Percentiles rank a stretch among this genome's conserved stretches.
These are phyloP conservation scores for Sarocladiaceae sp. DNA, from an alignment of 2,329 filamentous ascomycete species.

Conservation along the genomic window DNA sequence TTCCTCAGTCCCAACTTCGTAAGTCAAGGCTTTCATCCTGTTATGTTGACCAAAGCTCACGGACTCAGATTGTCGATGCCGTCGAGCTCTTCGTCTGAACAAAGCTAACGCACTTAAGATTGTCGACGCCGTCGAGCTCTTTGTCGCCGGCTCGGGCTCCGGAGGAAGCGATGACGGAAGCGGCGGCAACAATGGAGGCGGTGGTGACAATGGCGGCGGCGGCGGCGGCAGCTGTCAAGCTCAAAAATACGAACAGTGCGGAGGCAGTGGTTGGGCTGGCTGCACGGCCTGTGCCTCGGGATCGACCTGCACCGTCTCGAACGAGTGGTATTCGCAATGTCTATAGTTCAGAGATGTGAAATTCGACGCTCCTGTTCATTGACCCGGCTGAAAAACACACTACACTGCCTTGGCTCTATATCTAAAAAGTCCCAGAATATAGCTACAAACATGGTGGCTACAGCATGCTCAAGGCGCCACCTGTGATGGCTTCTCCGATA, in stretches of 20 bases:
- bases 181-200: not conserved
- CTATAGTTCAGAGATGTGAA: not conserved
- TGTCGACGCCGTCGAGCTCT: constrained; percentile 3
- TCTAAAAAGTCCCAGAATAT: too few species aligned
- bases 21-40: not conserved
- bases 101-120: too few species aligned
- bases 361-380: not conserved
- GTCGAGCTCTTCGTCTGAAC: not conserved
- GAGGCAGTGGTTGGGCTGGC: not conserved
- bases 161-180: not conserved
- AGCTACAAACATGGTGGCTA: too few species aligned
- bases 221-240: not conserved
- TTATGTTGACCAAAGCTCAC: too few species aligned
- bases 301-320: not conserved
- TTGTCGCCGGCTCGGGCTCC: not conserved
- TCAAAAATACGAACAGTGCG: not conserved
- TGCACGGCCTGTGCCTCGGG: not conserved
- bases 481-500: constrained; percentile 28
- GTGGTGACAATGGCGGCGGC: not conserved
- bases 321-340: not conserved
- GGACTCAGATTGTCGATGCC: constrained; percentile 5
- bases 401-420: not conserved
- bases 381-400: not conserved
- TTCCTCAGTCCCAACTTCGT: constrained; percentile 57
- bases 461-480: constrained; percentile 24